Conservation (phyloP, 345 rosid species). For the Linum usitatissimum region DNA sequence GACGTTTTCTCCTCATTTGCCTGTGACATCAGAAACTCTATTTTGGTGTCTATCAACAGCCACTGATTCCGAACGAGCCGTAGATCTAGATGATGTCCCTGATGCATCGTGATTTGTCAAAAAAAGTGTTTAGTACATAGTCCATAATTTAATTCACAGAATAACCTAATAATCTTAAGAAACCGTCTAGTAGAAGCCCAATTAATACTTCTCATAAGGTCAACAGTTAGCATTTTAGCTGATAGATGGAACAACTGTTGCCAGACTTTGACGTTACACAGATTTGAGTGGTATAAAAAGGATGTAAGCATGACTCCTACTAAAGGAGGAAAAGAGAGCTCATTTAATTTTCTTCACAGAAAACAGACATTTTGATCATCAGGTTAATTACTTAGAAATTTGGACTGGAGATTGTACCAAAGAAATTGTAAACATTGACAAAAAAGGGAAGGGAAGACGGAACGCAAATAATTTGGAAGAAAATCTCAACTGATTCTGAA, state of each 20-base stretch:
- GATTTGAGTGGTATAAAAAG: not conserved
- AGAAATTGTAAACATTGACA: not conserved
- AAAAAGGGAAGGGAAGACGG: slow-evolving; percentile 1
- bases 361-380: not conserved
- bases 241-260: not conserved
- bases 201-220: not conserved
- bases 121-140: not conserved
- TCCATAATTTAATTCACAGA: slow-evolving; percentile 4
- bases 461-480: not conserved
- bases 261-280: not conserved
- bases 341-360: not conserved
- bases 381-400: not conserved
- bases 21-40: slow-evolving; percentile 91
- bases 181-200: not conserved
- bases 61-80: slow-evolving; percentile 89
- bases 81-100: slow-evolving; percentile 97
- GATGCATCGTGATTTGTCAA: slow-evolving; percentile 2
- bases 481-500: not conserved
- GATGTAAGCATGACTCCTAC: not conserved
- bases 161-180: not conserved
- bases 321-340: not conserved
- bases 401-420: not conserved
- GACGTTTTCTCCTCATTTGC: slow-evolving; percentile 82
- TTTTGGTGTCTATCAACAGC: slow-evolving; percentile 85
- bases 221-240: not conserved